Evolutionary conservation across 1,139 yeast species (phyloP).

Genomic region (Trichomonascaceae sp.): DNA sequence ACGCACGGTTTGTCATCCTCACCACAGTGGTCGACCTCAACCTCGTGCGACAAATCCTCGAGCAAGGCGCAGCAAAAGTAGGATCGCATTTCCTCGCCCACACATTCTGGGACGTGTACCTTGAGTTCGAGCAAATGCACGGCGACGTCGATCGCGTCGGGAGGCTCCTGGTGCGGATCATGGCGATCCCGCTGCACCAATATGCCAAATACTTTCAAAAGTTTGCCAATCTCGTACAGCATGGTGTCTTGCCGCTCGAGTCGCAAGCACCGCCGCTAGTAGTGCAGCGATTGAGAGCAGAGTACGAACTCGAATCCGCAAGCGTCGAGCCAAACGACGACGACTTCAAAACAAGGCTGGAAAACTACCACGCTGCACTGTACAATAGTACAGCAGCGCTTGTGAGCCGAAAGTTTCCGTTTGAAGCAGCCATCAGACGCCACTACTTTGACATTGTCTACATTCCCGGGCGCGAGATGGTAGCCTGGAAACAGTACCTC

Average conservation of each 20-base stretch:
- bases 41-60: conserved; percentile 33
- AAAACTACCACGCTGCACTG: conserved; percentile 29
- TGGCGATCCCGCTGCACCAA: conserved; percentile 69
- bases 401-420: conserved; percentile 42
- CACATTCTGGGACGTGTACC: conserved; percentile 62
- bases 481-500: conserved; percentile 49
- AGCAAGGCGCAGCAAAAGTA: conserved; percentile 44
- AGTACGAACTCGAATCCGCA: conserved; percentile 16
- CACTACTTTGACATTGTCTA: conserved; percentile 38
- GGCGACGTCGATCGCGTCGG: conserved; percentile 21
- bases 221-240: not conserved
- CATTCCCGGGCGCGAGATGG: conserved; percentile 35
- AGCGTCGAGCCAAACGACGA: conserved; percentile 12
- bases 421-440: conserved; percentile 42
- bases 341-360: conserved; percentile 20
- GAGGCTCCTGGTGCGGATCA: conserved; percentile 40
- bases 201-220: conserved; percentile 42
- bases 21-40: conserved; percentile 12
- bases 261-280: conserved; percentile 15
- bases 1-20: conserved; percentile 41
- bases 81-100: conserved; percentile 67
- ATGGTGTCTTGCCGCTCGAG: conserved; percentile 13
- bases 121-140: conserved; percentile 36
- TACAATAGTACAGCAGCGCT: conserved; percentile 51
- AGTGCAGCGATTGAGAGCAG: conserved; percentile 18